These are phyloP conservation scores for Starmerella sp. DNA, from an alignment of 805 yeast species.

Conservation along the genomic window DNA sequence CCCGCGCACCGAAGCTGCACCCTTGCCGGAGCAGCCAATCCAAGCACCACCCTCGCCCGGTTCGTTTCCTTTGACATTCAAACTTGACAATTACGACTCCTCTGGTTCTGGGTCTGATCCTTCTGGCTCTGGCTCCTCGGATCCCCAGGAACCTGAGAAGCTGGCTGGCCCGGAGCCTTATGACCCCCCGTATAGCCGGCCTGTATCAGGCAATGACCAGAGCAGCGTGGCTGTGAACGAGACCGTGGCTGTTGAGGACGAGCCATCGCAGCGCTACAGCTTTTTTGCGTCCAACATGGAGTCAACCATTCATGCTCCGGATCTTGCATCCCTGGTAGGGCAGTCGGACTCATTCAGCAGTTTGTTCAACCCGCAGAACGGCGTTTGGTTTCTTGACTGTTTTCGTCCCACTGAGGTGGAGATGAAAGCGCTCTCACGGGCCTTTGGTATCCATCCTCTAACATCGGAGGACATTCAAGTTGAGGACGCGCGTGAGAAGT, in stretches of 20 bases:
- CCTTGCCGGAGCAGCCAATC: not conserved
- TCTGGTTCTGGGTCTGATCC: not conserved
- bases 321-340: slow-evolving; percentile 59
- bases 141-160: not conserved
- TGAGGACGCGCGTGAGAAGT: slow-evolving; percentile 96
- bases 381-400: slow-evolving; percentile 96
- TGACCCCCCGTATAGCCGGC: not conserved
- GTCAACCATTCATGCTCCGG: slow-evolving; percentile 83
- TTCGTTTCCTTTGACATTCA: not conserved
- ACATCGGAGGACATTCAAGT: slow-evolving; percentile 94
- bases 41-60: not conserved
- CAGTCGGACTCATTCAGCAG: slow-evolving; percentile 51
- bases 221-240: not conserved
- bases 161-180: not conserved
- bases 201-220: not conserved
- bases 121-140: not conserved
- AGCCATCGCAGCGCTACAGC: slow-evolving; percentile 66
- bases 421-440: slow-evolving; percentile 82
- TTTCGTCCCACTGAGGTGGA: slow-evolving; percentile 88
- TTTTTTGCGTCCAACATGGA: slow-evolving; percentile 73
- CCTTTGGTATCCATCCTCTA: slow-evolving; percentile 94
- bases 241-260: slow-evolving; percentile 5
- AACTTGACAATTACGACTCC: not conserved
- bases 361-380: slow-evolving; percentile 59
- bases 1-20: not conserved